Evolutionary conservation across 1,284 basidiomycete species (phyloP), one percentile per base, ranked within the genome.

Genomic region (Sanguinoderma infundibulare): DNA sequence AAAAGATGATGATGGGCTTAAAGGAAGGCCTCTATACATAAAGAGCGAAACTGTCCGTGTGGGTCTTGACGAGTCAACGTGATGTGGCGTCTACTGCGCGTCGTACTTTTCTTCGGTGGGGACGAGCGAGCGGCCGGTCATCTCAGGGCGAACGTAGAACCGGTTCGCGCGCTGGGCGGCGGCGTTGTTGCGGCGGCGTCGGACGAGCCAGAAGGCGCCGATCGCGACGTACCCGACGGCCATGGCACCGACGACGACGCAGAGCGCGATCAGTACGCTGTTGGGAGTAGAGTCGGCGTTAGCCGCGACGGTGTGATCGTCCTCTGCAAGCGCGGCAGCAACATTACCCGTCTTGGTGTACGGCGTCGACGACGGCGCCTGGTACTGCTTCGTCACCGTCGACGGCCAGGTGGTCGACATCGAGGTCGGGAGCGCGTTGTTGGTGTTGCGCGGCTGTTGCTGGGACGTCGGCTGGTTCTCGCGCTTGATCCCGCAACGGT

Each of bases 271-370:
- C 44, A 63, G 59, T 40, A 68, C 57, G 39, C 3, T 85, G 84
- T 70, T 87, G 87, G 2, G 86, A 85, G 15, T 86, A 76, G n/a
- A n/a, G n/a, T 85, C 84, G 84, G 55, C 52, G 39, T 40, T 15
- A 44, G 30, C 22, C 35, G 53, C 35, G 53, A 60, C 53, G 14
- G 52, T 55, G 42, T 36, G 26, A 38, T 60, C 55, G 60, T 63
- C 57, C 42, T 61, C 62, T 40, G 61, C 60, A 60, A 67, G 34
- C 47, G 64, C 64, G 30, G 61, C 69, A 55, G 64, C 49, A 60
- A 69, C 44, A 51, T 65, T 61, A 56, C 52, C 57, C 28, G 64
- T 64, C 59, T 57, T 58, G 58, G 63, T 60, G 58, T 62, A 59
- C 57, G 67, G 61, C 57, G 64, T 65, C 49, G 66, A 60, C 28